Conservation (phyloP, 1,284 basidiomycete genomes). For the Ceratobasidium sp. region DNA sequence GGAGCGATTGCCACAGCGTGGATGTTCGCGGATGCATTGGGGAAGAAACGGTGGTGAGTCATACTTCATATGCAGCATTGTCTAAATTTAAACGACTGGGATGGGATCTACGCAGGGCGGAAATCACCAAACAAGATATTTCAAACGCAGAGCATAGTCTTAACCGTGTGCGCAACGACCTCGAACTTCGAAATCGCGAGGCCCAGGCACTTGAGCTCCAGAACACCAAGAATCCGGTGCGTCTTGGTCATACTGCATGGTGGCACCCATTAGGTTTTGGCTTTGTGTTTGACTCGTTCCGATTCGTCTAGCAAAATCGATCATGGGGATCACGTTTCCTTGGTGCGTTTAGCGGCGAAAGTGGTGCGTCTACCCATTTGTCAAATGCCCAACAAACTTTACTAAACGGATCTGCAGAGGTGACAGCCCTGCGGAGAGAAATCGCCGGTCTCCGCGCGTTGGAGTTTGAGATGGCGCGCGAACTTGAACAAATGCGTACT, state of each 20-base stretch:
- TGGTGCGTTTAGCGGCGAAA: constrained; percentile 60
- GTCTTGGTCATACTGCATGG: neutral
- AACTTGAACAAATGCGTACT: constrained; percentile 64
- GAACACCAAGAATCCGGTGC: constrained; percentile 34
- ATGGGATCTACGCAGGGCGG: constrained; percentile 51
- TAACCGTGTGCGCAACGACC: constrained; percentile 64
- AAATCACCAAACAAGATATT: constrained; percentile 64
- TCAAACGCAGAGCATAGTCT: constrained; percentile 63
- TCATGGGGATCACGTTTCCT: constrained; percentile 59
- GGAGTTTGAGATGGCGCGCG: constrained; percentile 73
- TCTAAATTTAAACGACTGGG: neutral
- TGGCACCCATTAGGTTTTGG: constrained; percentile 38
- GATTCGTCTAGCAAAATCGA: constrained; percentile 47
- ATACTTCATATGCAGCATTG: constrained; percentile 11
- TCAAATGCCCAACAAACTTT: constrained; percentile 21
- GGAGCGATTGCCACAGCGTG: constrained; percentile 66
- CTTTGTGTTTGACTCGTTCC: constrained; percentile 47
- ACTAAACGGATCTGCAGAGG: constrained; percentile 52
- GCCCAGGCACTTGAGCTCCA: constrained; percentile 51
- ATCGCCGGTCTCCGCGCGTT: constrained; percentile 71
- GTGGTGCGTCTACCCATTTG: constrained; percentile 55
- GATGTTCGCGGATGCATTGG: constrained; percentile 45
- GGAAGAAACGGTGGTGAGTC: constrained; percentile 64
- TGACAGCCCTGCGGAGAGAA: constrained; percentile 61
- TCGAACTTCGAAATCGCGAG: constrained; percentile 58